These are phyloP conservation scores for Penicillium paradoxum DNA, from an alignment of 495 filamentous ascomycete genomes.

Conservation along the genomic window DNA sequence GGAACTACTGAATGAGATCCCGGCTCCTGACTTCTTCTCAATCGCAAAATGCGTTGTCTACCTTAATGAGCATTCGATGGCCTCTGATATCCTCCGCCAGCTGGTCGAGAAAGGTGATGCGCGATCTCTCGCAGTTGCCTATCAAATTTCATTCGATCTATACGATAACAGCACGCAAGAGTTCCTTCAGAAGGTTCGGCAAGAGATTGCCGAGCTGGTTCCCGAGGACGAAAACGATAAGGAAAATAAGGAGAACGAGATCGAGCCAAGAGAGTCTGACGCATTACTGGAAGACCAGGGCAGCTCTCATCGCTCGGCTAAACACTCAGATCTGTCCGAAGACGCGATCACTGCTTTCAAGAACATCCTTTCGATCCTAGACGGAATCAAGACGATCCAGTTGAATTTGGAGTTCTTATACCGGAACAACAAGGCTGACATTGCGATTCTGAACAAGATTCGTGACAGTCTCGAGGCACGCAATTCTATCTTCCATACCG, in stretches of 20 bases:
- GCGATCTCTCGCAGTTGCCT: slow-evolving; percentile 76
- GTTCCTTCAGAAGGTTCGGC: slow-evolving; percentile 85
- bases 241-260: slow-evolving; percentile 38
- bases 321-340: slow-evolving; percentile 37
- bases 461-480: slow-evolving; percentile 90
- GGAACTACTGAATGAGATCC: slow-evolving; percentile 80
- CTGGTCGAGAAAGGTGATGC: slow-evolving; percentile 75
- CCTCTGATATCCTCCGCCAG: slow-evolving; percentile 77
- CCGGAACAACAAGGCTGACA: slow-evolving; percentile 83
- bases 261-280: slow-evolving; percentile 52
- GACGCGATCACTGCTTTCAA: slow-evolving; percentile 60
- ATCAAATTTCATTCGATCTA: slow-evolving; percentile 96
- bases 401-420: slow-evolving; percentile 95
- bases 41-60: slow-evolving; percentile 99
- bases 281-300: slow-evolving; percentile 45
- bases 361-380: slow-evolving; percentile 79
- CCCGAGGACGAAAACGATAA: slow-evolving; percentile 38
- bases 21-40: slow-evolving; percentile 91
- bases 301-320: slow-evolving; percentile 34
- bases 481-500: slow-evolving; percentile 97
- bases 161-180: slow-evolving; percentile 98
- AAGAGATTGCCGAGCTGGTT: slow-evolving; percentile 64
- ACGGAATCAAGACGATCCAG: slow-evolving; percentile 86
- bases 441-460: slow-evolving; percentile 89
- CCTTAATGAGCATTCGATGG: slow-evolving; percentile 85